These are phyloP conservation scores for Hypericum perforatum DNA, from an alignment of 345 rosid species.

Conservation along the genomic window DNA sequence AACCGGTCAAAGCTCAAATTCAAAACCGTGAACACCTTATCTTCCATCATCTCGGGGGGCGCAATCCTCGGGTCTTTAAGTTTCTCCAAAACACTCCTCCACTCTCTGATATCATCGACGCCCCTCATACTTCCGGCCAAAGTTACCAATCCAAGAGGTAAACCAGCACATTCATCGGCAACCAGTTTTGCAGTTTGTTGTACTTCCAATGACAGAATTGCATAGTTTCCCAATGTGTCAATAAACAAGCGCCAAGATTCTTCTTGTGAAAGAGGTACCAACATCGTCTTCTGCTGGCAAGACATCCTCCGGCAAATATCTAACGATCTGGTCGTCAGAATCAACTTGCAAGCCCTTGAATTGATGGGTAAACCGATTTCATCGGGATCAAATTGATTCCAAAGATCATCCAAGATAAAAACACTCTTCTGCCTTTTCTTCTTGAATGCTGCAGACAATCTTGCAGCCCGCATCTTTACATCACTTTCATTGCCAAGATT, in stretches of 20 bases:
- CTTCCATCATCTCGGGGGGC: constrained; percentile 11
- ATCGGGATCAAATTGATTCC: constrained; percentile 1
- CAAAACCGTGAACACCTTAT: constrained; percentile 7
- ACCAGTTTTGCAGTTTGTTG: constrained; percentile 9
- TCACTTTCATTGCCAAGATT: constrained; percentile 1
- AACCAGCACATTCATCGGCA: constrained; percentile 11
- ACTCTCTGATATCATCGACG: constrained; percentile 5
- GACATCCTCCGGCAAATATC: constrained; percentile 3
- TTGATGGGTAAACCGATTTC: background rate
- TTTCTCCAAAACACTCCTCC: constrained; percentile 16
- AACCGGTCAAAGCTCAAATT: constrained; percentile 12
- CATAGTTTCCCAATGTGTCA: constrained; percentile 13
- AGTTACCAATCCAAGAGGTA: constrained; percentile 13
- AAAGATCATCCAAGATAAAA: constrained; percentile 7
- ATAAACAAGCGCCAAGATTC: constrained; percentile 19
- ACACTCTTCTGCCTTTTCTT: background rate
- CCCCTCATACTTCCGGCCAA: constrained; percentile 13
- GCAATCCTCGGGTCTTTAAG: constrained; percentile 8
- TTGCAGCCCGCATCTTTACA: background rate
- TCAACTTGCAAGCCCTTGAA: constrained; percentile 3
- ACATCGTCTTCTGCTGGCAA: constrained; percentile 3
- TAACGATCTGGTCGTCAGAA: background rate
- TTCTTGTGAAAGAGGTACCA: constrained; percentile 11
- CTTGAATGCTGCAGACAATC: constrained; percentile 6
- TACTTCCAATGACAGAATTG: constrained; percentile 2